These are phyloP conservation scores for Microcyclospora tardicrescens DNA, from an alignment of 2,329 filamentous ascomycete genomes.

Conservation along the genomic window DNA sequence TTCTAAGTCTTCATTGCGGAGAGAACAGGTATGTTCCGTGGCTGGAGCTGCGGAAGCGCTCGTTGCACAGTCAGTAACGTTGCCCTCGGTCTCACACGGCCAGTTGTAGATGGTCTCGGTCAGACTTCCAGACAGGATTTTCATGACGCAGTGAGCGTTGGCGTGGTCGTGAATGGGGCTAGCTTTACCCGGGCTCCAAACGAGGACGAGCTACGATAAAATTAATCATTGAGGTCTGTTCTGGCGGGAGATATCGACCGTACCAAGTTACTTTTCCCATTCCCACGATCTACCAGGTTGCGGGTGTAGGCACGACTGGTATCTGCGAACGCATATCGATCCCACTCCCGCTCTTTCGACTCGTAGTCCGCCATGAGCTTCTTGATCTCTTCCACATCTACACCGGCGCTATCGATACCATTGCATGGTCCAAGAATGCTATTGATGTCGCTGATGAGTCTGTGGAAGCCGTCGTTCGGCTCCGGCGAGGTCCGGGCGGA, in stretches of 20 bases:
- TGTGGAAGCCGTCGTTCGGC: slow-evolving; percentile 12
- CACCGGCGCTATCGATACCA: slow-evolving; percentile 67
- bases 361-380: slow-evolving; percentile 62
- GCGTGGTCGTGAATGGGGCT: slow-evolving; percentile 71
- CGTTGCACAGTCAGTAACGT: slow-evolving; percentile 14
- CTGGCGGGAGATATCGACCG: slow-evolving; percentile 17
- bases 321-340: slow-evolving; percentile 62
- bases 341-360: slow-evolving; percentile 59
- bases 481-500: slow-evolving; percentile 16
- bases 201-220: slow-evolving; percentile 58
- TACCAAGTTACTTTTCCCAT: slow-evolving; percentile 66
- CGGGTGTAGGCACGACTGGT: slow-evolving; percentile 61
- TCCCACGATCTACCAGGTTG: slow-evolving; percentile 81
- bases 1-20: slow-evolving; percentile 23
- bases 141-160: slow-evolving; percentile 88
- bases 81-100: slow-evolving; percentile 37
- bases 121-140: slow-evolving; percentile 62
- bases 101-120: slow-evolving; percentile 73
- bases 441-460: slow-evolving; percentile 44
- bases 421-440: slow-evolving; percentile 64
- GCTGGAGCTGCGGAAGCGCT: slow-evolving; percentile 15
- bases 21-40: slow-evolving; percentile 19
- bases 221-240: slow-evolving; percentile 3
- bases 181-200: slow-evolving; percentile 74
- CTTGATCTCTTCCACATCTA: slow-evolving; percentile 60